Evolutionary conservation across 1,284 basidiomycete genomes (phyloP).

Genomic region (Papiliotrema fonsecae): DNA sequence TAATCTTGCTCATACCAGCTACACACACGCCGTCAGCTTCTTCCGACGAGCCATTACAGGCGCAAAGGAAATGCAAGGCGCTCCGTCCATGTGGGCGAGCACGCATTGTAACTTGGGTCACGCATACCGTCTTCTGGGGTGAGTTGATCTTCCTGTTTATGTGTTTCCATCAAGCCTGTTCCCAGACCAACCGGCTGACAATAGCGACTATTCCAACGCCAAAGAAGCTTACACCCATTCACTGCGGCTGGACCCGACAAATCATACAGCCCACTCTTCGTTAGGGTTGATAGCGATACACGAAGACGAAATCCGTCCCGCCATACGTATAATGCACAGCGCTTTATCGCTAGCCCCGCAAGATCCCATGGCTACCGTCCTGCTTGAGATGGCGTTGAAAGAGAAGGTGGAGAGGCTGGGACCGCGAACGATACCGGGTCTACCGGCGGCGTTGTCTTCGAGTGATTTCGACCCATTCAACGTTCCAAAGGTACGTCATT

Average conservation of each 20-base stretch:
- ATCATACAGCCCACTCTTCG: conserved; percentile 70
- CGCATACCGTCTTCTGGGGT: conserved; percentile 72
- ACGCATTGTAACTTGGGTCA: conserved; percentile 90
- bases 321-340: conserved; percentile 86
- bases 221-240: conserved; percentile 67
- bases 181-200: too few species aligned
- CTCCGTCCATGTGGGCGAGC: conserved; percentile 74
- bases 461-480: conserved; percentile 39
- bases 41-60: conserved; percentile 69
- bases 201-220: conserved; percentile 65
- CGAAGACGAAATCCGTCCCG: conserved; percentile 63
- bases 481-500: conserved; percentile 37
- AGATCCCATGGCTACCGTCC: conserved; percentile 75
- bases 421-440: conserved; percentile 35
- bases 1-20: conserved; percentile 33
- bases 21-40: conserved; percentile 61
- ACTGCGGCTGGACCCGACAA: conserved; percentile 72
- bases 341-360: conserved; percentile 78
- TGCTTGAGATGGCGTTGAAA: conserved; percentile 77
- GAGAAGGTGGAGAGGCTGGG: conserved; percentile 42
- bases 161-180: not conserved
- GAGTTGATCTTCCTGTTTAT: conserved; percentile 30
- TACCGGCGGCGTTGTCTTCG: conserved; percentile 32
- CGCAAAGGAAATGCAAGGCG: conserved; percentile 75
- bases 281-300: conserved; percentile 79